Evolutionary conservation across 2,329 filamentous ascomycete species (phyloP).

Genomic region (Neopestalotiopsis sp.): DNA sequence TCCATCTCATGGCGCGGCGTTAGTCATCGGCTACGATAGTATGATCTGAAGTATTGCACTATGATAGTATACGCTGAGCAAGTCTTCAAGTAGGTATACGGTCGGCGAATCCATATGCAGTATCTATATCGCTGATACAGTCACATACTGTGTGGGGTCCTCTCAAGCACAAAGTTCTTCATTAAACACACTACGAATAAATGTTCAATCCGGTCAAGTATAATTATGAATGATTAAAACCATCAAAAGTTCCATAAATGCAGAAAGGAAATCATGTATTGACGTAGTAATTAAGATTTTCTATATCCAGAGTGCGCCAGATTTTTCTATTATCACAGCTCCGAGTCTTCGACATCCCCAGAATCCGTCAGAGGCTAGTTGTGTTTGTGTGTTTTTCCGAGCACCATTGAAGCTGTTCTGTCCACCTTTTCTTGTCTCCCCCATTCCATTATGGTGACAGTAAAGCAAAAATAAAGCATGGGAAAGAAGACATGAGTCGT

Average conservation of each 20-base stretch:
- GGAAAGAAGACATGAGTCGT: background rate
- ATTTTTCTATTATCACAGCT: slow-evolving; percentile 1
- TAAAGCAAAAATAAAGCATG: background rate
- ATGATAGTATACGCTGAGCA: no score
- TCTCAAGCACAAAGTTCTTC: no score
- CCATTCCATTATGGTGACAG: background rate
- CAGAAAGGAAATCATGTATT: background rate
- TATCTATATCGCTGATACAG: no score
- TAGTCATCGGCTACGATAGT: background rate
- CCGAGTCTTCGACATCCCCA: background rate
- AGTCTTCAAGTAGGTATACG: no score
- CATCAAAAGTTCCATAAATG: background rate
- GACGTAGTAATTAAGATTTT: slow-evolving; percentile 3
- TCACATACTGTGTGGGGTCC: no score
- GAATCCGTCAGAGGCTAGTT: background rate
- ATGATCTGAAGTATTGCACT: background rate
- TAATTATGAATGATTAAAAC: no score
- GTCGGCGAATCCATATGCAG: no score
- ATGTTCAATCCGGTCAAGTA: no score
- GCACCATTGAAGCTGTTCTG: background rate
- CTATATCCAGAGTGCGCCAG: slow-evolving; percentile 2
- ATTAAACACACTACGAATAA: no score
- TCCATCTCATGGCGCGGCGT: background rate
- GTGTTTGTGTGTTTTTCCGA: background rate
- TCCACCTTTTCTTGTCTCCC: background rate